phyloP scores from a whole-genome alignment of 129 eudicot species.

The Sambucus nigra region DNA sequence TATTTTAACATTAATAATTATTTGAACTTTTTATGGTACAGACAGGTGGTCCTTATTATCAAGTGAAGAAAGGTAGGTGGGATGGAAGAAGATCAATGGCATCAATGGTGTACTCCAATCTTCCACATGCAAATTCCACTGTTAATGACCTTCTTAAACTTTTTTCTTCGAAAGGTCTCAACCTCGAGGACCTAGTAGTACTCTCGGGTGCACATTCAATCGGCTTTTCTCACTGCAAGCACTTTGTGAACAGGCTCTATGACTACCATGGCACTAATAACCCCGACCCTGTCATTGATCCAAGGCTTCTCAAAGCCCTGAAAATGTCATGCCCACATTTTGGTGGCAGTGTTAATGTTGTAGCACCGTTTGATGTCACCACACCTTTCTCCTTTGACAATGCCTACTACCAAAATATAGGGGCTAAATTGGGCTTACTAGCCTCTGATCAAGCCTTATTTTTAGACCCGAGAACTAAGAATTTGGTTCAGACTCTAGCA shows the following conservation, averaged over 20 bases:
- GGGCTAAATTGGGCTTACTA: conserved; percentile 57
- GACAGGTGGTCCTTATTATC: conserved; percentile 86
- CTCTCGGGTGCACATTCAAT: conserved; percentile 86
- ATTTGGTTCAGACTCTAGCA: conserved; percentile 53
- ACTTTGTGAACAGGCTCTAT: conserved; percentile 53
- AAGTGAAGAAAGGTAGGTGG: conserved; percentile 89
- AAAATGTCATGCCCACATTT: conserved; percentile 73
- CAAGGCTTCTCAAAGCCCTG: conserved; percentile 68
- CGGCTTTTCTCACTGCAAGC: conserved; percentile 72
- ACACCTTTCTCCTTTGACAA: conserved; percentile 81
- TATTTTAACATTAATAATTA: too few relatives aligned
- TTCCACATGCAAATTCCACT: conserved; percentile 62
- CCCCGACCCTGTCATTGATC: conserved; percentile 58
- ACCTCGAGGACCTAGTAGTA: conserved; percentile 51
- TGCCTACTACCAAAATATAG: conserved; percentile 65
- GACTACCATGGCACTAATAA: conserved; percentile 48
- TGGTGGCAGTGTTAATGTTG: conserved; percentile 57
- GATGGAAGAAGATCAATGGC: conserved; percentile 69
- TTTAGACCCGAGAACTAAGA: conserved; percentile 65
- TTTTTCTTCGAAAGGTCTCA: conserved; percentile 69
- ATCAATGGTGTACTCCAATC: conserved; percentile 38
- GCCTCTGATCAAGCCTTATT: conserved; percentile 63
- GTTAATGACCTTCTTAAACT: conserved; percentile 43
- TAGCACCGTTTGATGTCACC: conserved; percentile 81
- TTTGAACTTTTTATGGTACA: conserved; percentile 12